Evolutionary conservation across 208 protist species (phyloP), one percentile per base, ranked within the genome.

Genomic region (Borovskyia barvae): DNA sequence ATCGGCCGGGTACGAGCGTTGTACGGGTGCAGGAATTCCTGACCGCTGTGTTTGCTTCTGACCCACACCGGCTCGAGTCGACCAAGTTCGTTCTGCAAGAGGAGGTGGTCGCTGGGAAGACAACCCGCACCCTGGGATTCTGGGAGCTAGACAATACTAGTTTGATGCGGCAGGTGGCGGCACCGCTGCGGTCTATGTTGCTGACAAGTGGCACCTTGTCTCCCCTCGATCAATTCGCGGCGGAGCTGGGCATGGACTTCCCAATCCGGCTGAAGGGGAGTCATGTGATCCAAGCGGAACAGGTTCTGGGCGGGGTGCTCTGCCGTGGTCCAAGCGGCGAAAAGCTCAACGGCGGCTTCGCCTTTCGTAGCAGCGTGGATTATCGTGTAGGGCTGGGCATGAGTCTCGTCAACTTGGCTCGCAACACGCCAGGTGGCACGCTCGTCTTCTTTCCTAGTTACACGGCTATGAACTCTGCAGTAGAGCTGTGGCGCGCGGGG

Each of bases 381-480:
- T 97, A 97, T 69, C 66, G 84, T 17, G 42, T 70, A 14, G 84
- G 69, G 1, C 60, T 98, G 8, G 95, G 93, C 29, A 87, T 85
- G 73, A 76, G 77, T 3, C 41, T 98, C 7, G 72, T 96, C n/a
- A 97, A 97, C 66, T 29, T 97, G 14, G 43, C 73, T 22, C 82
- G 90, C 32, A 77, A 92, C 51, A 85, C 97, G 5, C 97, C 97
- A 8, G 87, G 96, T 36, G 98, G 98, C 30, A 62, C 98, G 19
- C 85, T 99, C 1, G 97, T 99, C 2, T 99, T 99, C 74, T 99
- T 99, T 58, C 95, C 97, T 1, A 94, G 87, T 57, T 96, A 96
- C 59, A 65, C 75, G n/a, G 85, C 86, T 0, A 63, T 96, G 60
- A 74, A 88, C 53, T 62, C 72, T 5, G 77, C 85, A 11, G 66